Evolutionary conservation across 2,329 filamentous ascomycete species (phyloP).

Genomic region (Colletotrichum sp.): DNA sequence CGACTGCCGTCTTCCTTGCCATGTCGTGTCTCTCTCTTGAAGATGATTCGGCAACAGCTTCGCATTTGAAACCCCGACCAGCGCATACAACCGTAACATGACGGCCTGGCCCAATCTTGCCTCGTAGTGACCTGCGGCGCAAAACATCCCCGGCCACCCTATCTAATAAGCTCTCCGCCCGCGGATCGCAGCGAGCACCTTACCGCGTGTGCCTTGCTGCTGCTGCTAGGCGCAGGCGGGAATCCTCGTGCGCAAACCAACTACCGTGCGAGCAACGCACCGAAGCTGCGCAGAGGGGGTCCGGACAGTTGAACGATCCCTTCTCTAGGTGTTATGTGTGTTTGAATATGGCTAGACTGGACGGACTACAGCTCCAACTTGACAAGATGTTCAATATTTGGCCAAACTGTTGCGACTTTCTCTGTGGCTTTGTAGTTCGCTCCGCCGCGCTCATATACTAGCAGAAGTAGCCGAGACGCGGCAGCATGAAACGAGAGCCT

Average conservation of each 20-base stretch:
- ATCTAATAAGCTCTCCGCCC: not conserved
- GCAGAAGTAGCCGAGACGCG: not conserved
- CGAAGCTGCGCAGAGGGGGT: not conserved
- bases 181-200: slow-evolving; percentile 3
- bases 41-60: slow-evolving; percentile 11
- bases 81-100: slow-evolving; percentile 19
- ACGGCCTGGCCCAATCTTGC: slow-evolving; percentile 11
- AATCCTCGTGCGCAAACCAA: slow-evolving; percentile 1
- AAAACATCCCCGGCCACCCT: not conserved
- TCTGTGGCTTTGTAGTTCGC: not conserved
- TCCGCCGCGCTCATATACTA: not conserved
- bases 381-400: not conserved
- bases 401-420: not conserved
- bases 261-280: not conserved
- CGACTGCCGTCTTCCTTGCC: not conserved
- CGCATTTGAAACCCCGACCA: slow-evolving; percentile 15
- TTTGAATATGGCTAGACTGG: not conserved
- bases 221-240: not conserved
- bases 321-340: not conserved
- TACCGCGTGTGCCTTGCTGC: not conserved
- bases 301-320: not conserved
- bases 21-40: not conserved
- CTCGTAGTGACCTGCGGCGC: not conserved
- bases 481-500: slow-evolving; percentile 6
- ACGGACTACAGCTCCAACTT: not conserved